Percentiles rank a stretch among this genome's conserved stretches.
Evolutionary conservation across 768 basidiomycete genomes (phyloP).

Genomic region (Candolleomyces aberdarensis): DNA sequence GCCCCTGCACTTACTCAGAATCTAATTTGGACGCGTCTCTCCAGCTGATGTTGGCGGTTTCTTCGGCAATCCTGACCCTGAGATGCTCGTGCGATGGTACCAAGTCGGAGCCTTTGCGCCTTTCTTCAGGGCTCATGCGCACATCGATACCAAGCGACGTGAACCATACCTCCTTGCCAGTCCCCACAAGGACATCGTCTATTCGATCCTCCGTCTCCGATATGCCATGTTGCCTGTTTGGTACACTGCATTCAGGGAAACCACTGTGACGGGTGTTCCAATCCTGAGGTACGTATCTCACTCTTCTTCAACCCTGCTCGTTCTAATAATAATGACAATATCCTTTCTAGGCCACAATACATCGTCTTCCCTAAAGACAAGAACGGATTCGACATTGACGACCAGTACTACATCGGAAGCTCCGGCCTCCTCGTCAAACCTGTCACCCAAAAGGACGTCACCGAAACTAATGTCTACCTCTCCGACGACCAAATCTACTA

Average conservation of each 20-base stretch:
- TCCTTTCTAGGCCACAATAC: slow-evolving; percentile 78
- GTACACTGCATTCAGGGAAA: slow-evolving; percentile 97
- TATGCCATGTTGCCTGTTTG: slow-evolving; percentile 89
- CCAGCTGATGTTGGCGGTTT: slow-evolving; percentile 97
- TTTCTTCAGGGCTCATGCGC: slow-evolving; percentile 98
- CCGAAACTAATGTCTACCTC: slow-evolving; percentile 74
- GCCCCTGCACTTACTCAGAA: not conserved
- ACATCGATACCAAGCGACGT: slow-evolving; percentile 95
- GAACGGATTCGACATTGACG: slow-evolving; percentile 83
- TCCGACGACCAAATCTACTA: slow-evolving; percentile 93
- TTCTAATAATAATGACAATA: not conserved
- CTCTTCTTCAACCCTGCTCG: not conserved
- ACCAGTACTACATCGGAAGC: slow-evolving; percentile 89
- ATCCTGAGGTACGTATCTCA: slow-evolving; percentile 64
- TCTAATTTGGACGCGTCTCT: slow-evolving; percentile 5
- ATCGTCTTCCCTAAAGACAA: slow-evolving; percentile 89
- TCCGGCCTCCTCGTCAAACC: slow-evolving; percentile 93
- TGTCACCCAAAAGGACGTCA: slow-evolving; percentile 70
- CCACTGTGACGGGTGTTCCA: slow-evolving; percentile 76
- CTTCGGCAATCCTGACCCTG: slow-evolving; percentile 93
- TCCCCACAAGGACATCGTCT: slow-evolving; percentile 81
- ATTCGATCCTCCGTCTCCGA: slow-evolving; percentile 73
- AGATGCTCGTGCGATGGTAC: slow-evolving; percentile 97
- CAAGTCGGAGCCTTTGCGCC: slow-evolving; percentile 93
- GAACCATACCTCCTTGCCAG: slow-evolving; percentile 93